Base-by-base conservation (phyloP, 305 asterid genomes). In the Lippia alba region DNA sequence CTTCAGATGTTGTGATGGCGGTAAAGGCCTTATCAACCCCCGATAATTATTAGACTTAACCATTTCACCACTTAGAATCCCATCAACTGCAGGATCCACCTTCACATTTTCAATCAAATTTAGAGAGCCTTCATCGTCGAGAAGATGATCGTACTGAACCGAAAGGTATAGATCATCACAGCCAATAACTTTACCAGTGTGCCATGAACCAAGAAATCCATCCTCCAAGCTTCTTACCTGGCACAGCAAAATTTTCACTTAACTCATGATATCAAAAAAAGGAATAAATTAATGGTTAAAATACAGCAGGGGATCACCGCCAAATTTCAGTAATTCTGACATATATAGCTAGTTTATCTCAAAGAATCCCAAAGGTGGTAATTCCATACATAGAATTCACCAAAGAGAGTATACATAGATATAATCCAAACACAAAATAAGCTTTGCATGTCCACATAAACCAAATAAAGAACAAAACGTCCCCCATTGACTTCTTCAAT, bases 131-230 rank as follows among this genome's bases (percentile, higher is more conserved):
- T 83, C 86, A 51, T 90, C 97, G 4, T 59, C 51, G 18, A 90
- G 74, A 72, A 92, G 61, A 58, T 86, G 81, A 46, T 90, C 93
- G 45, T 85, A 95, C 71, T 41, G 61, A 40, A 95, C 88, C 11
- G 17, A 56, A 45, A 94, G 93, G 34, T 58, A 32, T 73, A 61
- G 72, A 32, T 74, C 46, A 46, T 17, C 48, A 72, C 71, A 70
- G 15, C 66, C 46, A 44, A 82, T 61, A 30, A 95, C 86, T 3
- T 70, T 74, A 24, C 79, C 98, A n/a, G 53, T 3, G 77, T 90
- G 98, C 99, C 99, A 95, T 19, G 98, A 92, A 63, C 99, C 99
- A 48, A 78, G 76, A 70, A 84, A 87, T 40, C 97, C 98, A n/a
- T 89, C 93, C 54, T 92, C 96, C 39, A 73, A 6, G 66, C 93